Evolutionary conservation across 805 yeast genomes (phyloP), one percentile per base, ranked within the genome.

Genomic region (Candida silvatica): DNA sequence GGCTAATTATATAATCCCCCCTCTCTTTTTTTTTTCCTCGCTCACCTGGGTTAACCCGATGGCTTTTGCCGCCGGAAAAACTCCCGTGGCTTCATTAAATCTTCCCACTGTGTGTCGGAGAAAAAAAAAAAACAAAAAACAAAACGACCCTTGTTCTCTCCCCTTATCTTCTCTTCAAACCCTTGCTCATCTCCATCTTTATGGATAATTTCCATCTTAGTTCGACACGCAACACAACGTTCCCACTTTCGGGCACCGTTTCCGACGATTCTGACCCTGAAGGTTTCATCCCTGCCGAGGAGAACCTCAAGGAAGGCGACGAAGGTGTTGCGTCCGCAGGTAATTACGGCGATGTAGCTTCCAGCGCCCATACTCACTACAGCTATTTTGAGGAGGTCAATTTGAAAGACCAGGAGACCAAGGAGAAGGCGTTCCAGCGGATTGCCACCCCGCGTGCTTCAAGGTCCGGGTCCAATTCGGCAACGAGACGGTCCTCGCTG

Each of bases 351-450:
- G n/a, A n/a, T n/a, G n/a, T n/a, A n/a, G n/a, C n/a, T n/a, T n/a
- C n/a, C n/a, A n/a, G n/a, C n/a, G n/a, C n/a, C n/a, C n/a, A n/a
- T 20, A 69, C 83, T 6, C 80, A 78, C 50, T 79, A 65, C 47
- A 74, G 84, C 1, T 65, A 77, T 34, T 70, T 74, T 5, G 86
- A 81, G 46, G 88, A 80, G 43, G 67, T 66, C 47, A 62, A 66
- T 47, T 62, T 80, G 46, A 69, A 68, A 47, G 86, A 77, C 35
- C 77, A 78, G 39, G 85, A 79, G 42, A 75, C 82, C 46, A 80
- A 80, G 47, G 52, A 74, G 25, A 65, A 68, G 39, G 83, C 86
- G 0, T 62, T 76, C 41, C 71, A 71, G 39, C 64, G 71, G 24
- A 53, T 72, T 27, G 47, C 52, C 3, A 47, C 59, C 11, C 53